phyloP scores from a whole-genome alignment of 179 eudicot genomes.

The Carnegiea gigantea region DNA sequence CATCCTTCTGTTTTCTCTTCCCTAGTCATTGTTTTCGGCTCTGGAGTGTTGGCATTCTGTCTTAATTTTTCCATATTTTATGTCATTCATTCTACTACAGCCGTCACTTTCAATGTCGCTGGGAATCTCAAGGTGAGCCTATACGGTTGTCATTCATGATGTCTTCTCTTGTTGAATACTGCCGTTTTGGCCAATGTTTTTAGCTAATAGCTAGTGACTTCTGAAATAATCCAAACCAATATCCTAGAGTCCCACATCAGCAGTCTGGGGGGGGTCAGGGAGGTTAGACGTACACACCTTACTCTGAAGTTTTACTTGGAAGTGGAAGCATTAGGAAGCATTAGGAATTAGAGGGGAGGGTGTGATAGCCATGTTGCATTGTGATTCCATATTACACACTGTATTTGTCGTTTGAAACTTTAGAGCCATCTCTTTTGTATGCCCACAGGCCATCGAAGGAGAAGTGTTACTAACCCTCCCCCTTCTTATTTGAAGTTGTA shows the following conservation, averaged over 20 bases:
- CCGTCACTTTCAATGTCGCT: constrained; percentile 95
- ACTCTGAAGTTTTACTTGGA: not conserved
- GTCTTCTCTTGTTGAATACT: not conserved
- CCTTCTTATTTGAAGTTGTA: no score
- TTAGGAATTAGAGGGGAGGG: no score
- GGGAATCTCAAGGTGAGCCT: constrained; percentile 86
- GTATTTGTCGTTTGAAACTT: no score
- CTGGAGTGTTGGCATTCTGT: constrained; percentile 88
- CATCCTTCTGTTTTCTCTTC: constrained; percentile 52
- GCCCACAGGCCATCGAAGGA: no score
- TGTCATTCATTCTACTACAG: constrained; percentile 97
- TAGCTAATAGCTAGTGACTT: not conserved
- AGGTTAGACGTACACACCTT: not conserved
- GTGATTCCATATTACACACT: no score
- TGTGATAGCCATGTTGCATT: no score
- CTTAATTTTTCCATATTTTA: constrained; percentile 94
- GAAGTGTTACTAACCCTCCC: no score
- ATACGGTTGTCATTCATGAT: not conserved
- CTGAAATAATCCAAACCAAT: not conserved
- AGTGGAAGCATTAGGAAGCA: no score
- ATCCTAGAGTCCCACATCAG: not conserved
- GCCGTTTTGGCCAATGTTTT: not conserved
- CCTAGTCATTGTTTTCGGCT: constrained; percentile 63
- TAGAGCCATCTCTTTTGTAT: no score
- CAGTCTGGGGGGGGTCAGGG: not conserved